Evolutionary conservation across 1,139 yeast genomes (phyloP), one percentile per base, ranked within the genome.

Genomic region (Kurtzmaniella quercitrusa): DNA sequence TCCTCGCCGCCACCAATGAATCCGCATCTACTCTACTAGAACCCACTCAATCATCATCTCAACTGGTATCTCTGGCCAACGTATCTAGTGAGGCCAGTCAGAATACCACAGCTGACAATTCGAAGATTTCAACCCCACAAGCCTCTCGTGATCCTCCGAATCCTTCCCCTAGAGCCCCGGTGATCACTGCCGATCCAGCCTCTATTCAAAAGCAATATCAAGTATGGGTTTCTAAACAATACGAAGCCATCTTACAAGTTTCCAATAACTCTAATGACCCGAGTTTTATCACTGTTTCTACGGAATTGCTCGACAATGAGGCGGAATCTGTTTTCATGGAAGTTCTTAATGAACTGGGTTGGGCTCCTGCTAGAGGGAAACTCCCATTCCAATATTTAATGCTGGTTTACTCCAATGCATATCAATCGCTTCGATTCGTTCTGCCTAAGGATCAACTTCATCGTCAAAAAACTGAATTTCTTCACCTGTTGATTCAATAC

Each of bases 251-350:
- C 4, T 66, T 80, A 40, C 57, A 62, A 5, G 79, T 36, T 8
- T 36, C 25, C 73, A 3, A 67, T 80, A 40, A 57, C 14, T 44
- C 54, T 15, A 41, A 18, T 11, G 21, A 19, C 12, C 25, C 27
- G 12, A 14, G 16, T 36, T n/a, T n/a, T 6, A 21, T 16, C 12
- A 14, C 21, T 4, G 19, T 36, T 4, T 21, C 23, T n/a, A 19
- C 25, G 14, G 27, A 36, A n/a, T n/a, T 36, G 16, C 21, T 21
- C 16, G 16, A n/a, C 12, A 6, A 11, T 2, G 38, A 36, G 10
- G 25, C 18, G 2, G 86, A 82, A 50, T 65, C 75, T 4, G 63
- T 76, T 1, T 71, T 80, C 46, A 72, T 81, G 65, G 85, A 81
- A 48, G 58, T 77, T 17, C 62, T 82, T 39, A 70, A 82, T 1